Evolutionary conservation across 495 filamentous ascomycete species (phyloP).

Genomic region (Lasiosphaeria hispida): DNA sequence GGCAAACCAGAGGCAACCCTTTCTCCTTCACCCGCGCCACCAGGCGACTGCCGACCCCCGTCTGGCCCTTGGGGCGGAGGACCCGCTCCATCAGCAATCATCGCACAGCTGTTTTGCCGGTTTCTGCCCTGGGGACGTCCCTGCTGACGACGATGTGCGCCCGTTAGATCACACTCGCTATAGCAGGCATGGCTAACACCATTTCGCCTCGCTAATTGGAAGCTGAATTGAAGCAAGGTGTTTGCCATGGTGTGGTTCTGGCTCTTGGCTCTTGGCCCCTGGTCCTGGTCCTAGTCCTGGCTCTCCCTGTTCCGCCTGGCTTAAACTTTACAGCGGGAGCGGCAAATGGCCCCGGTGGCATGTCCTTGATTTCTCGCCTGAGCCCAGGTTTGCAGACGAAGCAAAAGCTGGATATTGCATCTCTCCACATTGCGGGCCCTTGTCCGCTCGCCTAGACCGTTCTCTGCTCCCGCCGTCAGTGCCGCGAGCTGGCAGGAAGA

Average conservation of each 20-base stretch:
- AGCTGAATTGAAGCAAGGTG: not conserved
- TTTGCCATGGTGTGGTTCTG: not conserved
- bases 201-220: conserved; percentile 7
- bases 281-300: no score
- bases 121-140: not conserved
- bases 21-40: conserved; percentile 5
- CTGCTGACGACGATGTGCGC: conserved; percentile 6
- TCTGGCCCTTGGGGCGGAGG: conserved; percentile 5
- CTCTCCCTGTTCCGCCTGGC: no score
- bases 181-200: conserved; percentile 7
- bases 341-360: no score
- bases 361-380: not conserved
- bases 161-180: conserved; percentile 4
- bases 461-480: not conserved
- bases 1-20: conserved; percentile 13
- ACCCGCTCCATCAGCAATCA: conserved; percentile 12
- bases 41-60: conserved; percentile 19
- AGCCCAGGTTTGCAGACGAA: not conserved
- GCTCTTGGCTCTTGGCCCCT: no score
- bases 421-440: conserved; percentile 3
- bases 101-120: conserved; percentile 10
- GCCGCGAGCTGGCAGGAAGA: not conserved
- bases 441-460: not conserved
- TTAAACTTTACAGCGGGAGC: not conserved
- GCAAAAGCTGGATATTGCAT: conserved; percentile 9